Evolutionary conservation across 495 filamentous ascomycete species (phyloP).

Genomic region (Penicillium desertorum): DNA sequence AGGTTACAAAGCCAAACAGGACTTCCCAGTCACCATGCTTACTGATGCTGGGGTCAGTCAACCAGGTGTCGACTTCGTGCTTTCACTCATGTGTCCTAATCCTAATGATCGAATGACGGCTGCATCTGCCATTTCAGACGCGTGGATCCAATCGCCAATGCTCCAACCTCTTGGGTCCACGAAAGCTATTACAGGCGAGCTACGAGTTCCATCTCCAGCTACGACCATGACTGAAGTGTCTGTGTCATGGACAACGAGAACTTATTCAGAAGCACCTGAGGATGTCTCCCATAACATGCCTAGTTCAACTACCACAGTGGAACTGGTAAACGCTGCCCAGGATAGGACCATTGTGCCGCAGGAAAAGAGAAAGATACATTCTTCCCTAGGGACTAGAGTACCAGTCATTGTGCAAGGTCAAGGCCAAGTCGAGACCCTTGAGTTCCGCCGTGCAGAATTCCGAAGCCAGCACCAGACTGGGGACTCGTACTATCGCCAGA

Average conservation of each 20-base stretch:
- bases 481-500: not conserved
- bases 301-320: not conserved
- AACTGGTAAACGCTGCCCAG: not conserved
- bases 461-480: not conserved
- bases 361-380: not conserved
- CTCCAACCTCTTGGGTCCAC: not conserved
- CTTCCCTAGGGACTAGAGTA: not conserved
- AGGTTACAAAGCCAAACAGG: not conserved
- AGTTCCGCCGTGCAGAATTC: not conserved
- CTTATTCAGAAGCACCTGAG: not conserved
- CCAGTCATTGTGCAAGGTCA: too few species aligned
- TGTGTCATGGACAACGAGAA: constrained; percentile 3
- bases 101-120: constrained; percentile 8
- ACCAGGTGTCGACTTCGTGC: constrained; percentile 8
- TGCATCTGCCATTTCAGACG: constrained; percentile 1
- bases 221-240: constrained; percentile 1
- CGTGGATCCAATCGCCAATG: not conserved
- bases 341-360: too few species aligned
- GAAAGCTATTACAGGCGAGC: not conserved
- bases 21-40: constrained; percentile 7
- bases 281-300: not conserved
- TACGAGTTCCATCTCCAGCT: not conserved
- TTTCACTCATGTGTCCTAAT: constrained; percentile 8
- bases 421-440: not conserved
- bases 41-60: constrained; percentile 3